Conservation (phyloP, 768 basidiomycete genomes). For the Russula virescens region DNA sequence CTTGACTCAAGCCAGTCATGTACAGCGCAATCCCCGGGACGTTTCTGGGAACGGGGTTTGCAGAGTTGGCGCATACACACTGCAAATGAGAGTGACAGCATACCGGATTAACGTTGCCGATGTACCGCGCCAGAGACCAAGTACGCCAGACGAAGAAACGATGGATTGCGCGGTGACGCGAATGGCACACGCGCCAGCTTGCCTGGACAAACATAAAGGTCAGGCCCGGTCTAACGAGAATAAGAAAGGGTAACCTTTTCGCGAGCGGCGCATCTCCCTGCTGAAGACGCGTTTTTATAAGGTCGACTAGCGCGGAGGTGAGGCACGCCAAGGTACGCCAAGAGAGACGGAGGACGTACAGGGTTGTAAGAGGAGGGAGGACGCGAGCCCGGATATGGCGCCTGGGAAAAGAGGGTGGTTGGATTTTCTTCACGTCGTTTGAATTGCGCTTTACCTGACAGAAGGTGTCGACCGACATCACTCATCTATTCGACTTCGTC, state of each 20-base stretch:
- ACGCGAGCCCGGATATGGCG: conserved; percentile 71
- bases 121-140: conserved; percentile 87
- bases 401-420: conserved; percentile 37
- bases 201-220: conserved; percentile 26
- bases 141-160: conserved; percentile 53
- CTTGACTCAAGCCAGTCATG: conserved; percentile 78
- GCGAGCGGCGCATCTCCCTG: conserved; percentile 55
- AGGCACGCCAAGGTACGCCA: background rate
- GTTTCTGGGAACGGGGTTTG: conserved; percentile 47
- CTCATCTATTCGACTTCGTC: conserved; percentile 37
- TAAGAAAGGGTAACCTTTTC: conserved; percentile 34
- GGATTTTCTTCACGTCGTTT: background rate
- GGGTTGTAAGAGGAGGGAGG: conserved; percentile 70
- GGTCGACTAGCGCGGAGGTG: conserved; percentile 53
- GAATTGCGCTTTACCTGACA: conserved; percentile 42
- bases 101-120: conserved; percentile 71
- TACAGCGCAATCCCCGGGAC: conserved; percentile 92
- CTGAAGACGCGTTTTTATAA: conserved; percentile 89
- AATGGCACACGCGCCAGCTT: conserved; percentile 35
- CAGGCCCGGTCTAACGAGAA: background rate
- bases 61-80: background rate
- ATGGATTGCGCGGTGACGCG: conserved; percentile 52
- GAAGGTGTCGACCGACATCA: conserved; percentile 62
- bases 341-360: conserved; percentile 41
- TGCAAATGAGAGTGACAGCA: background rate